A percentile compares a stretch with the other conserved stretches of the same genome.
Evolutionary conservation across 2,329 filamentous ascomycete species (phyloP).

Genomic region (Salinomyces thailandicus): DNA sequence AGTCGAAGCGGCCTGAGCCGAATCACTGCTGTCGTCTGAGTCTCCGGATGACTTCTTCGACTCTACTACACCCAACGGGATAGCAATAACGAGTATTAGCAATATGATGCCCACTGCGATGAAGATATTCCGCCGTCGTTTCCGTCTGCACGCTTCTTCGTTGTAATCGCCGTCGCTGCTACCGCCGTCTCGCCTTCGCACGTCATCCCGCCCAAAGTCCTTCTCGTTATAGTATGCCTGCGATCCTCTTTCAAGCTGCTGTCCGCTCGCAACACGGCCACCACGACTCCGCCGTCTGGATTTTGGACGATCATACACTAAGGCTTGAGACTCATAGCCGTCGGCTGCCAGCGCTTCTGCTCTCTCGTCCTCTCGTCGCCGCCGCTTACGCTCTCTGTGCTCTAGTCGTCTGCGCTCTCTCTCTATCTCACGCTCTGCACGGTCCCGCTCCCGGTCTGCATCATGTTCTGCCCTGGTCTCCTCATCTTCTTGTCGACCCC

Average conservation of each 20-base stretch:
- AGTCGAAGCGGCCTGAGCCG: conserved; percentile 13
- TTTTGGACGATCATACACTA: neutral
- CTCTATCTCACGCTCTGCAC: conserved; percentile 25
- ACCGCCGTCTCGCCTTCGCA: conserved; percentile 32
- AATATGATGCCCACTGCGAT: conserved; percentile 31
- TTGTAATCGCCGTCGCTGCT: conserved; percentile 29
- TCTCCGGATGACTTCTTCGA: conserved; percentile 31
- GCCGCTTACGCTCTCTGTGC: conserved; percentile 29
- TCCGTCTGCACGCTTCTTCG: conserved; percentile 32
- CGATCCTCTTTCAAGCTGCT: conserved; percentile 31
- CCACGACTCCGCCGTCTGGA: conserved; percentile 11
- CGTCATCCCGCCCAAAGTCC: conserved; percentile 30
- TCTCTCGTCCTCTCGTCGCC: conserved; percentile 33
- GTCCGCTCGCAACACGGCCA: conserved; percentile 37
- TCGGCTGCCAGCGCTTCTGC: conserved; percentile 17
- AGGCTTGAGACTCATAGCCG: neutral
- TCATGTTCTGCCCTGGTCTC: conserved; percentile 24
- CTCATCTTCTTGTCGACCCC: conserved; percentile 25
- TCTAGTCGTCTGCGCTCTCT: conserved; percentile 20
- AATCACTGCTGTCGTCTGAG: conserved; percentile 11
- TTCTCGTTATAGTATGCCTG: conserved; percentile 31
- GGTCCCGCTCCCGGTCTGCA: conserved; percentile 24
- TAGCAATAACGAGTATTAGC: conserved; percentile 35
- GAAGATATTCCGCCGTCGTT: conserved; percentile 44
- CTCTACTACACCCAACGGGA: conserved; percentile 37